phyloP scores from a whole-genome alignment of 2,329 filamentous ascomycete genomes.

The Diaporthe sp. region DNA sequence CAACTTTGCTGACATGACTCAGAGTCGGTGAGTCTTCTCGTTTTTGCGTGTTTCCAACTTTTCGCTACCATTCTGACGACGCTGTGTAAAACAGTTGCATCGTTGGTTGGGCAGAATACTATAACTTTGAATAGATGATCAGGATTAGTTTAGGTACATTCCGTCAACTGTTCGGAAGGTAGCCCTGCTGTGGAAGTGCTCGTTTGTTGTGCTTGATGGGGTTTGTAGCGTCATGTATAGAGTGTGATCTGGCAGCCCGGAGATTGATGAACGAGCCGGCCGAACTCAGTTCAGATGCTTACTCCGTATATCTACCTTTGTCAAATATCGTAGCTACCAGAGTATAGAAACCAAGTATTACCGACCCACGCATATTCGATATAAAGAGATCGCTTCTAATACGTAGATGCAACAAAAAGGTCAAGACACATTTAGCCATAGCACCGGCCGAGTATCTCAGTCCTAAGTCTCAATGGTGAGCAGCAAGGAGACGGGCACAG shows the following conservation, averaged over 20 bases:
- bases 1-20: constrained; percentile 12
- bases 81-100: constrained; percentile 2
- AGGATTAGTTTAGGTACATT: background rate
- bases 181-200: background rate
- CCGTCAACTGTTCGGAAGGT: background rate
- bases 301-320: background rate
- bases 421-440: background rate
- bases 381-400: background rate
- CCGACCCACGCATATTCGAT: background rate
- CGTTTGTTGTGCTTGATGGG: background rate
- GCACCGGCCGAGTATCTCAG: background rate
- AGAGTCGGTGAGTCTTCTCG: background rate
- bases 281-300: background rate
- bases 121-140: background rate
- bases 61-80: background rate
- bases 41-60: background rate
- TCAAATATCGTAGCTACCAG: background rate
- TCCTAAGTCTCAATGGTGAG: background rate
- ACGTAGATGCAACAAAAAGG: background rate
- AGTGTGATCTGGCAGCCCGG: background rate
- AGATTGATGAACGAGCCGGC: background rate
- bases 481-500: background rate
- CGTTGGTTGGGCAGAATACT: constrained; percentile 14
- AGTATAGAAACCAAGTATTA: background rate
- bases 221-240: background rate